Conservation (phyloP, 441 rosid species). For the Eutrema salsugineum region DNA sequence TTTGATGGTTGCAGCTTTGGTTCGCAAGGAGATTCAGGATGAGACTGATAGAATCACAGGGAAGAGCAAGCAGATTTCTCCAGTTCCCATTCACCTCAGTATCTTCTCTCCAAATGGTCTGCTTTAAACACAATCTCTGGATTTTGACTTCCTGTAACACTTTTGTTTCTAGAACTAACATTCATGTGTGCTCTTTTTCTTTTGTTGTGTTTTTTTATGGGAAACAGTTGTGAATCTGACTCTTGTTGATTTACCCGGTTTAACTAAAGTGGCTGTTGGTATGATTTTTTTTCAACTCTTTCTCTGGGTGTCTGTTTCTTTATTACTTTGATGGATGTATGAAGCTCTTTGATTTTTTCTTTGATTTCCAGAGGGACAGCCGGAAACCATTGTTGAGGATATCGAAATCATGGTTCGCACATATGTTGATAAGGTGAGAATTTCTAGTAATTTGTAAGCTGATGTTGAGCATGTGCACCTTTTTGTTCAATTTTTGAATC, state of each 20-base stretch:
- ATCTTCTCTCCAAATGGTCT: constrained; percentile 77
- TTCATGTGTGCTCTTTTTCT: not conserved
- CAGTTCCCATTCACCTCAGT: constrained; percentile 77
- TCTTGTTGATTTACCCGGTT: constrained; percentile 78
- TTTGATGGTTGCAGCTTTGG: constrained; percentile 50
- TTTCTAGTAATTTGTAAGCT: not conserved
- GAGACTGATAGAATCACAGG: constrained; percentile 88
- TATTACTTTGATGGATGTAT: not conserved
- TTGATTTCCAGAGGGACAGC: constrained; percentile 71
- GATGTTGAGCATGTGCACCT: not conserved
- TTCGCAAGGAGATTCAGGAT: constrained; percentile 77
- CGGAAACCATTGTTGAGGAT: constrained; percentile 69
- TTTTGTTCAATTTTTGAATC: not conserved
- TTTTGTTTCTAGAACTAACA: not conserved
- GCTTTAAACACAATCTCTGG: constrained; percentile 1
- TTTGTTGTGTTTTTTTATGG: constrained; percentile 1
- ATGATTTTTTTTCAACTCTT: constrained; percentile 1
- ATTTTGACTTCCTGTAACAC: not conserved
- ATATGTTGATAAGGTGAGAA: constrained; percentile 74
- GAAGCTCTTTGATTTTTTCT: not conserved
- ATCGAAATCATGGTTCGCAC: constrained; percentile 83
- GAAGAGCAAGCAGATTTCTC: constrained; percentile 70
- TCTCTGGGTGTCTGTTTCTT: not conserved
- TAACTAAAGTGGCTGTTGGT: constrained; percentile 89
- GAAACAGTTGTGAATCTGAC: constrained; percentile 87